These are phyloP conservation scores for Xylariaceae sp. DNA, from an alignment of 2,329 filamentous ascomycete species.

Conservation along the genomic window DNA sequence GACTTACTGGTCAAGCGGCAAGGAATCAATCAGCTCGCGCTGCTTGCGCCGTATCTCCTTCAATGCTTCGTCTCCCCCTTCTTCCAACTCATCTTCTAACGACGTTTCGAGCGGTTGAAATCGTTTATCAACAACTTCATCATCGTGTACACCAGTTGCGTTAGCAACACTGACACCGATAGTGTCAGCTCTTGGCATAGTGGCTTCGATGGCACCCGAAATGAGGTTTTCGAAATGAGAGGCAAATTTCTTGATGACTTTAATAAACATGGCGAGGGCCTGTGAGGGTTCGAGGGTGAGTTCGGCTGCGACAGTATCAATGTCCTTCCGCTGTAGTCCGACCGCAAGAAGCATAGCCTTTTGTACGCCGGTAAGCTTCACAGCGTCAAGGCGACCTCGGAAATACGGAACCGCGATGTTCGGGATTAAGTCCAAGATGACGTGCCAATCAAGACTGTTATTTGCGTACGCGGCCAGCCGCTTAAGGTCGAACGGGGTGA, in stretches of 20 bases:
- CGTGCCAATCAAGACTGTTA: conserved; percentile 96
- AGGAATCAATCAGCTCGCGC: conserved; percentile 81
- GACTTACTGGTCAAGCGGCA: conserved; percentile 81
- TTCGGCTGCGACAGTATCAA: conserved; percentile 79
- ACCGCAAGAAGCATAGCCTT: conserved; percentile 84
- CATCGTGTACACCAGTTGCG: conserved; percentile 64
- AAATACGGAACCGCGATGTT: conserved; percentile 83
- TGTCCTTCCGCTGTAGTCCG: conserved; percentile 84
- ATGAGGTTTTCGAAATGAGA: conserved; percentile 74
- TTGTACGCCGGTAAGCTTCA: conserved; percentile 79
- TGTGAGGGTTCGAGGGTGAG: conserved; percentile 72
- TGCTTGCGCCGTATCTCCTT: conserved; percentile 73
- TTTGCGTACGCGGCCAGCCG: conserved; percentile 92
- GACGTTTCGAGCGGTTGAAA: conserved; percentile 69
- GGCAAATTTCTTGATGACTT: conserved; percentile 86
- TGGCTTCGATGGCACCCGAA: conserved; percentile 67
- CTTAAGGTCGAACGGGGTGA: conserved; percentile 93
- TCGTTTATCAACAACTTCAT: conserved; percentile 62
- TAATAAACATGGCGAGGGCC: conserved; percentile 94
- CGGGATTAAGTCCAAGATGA: conserved; percentile 90
- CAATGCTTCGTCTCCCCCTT: conserved; percentile 75
- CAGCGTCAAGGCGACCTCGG: conserved; percentile 64
- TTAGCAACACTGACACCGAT: conserved; percentile 59
- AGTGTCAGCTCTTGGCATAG: conserved; percentile 57
- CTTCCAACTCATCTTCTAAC: conserved; percentile 79